These are phyloP conservation scores for Colletotrichum acutatum DNA, from an alignment of 2,329 filamentous ascomycete species.

Conservation along the genomic window DNA sequence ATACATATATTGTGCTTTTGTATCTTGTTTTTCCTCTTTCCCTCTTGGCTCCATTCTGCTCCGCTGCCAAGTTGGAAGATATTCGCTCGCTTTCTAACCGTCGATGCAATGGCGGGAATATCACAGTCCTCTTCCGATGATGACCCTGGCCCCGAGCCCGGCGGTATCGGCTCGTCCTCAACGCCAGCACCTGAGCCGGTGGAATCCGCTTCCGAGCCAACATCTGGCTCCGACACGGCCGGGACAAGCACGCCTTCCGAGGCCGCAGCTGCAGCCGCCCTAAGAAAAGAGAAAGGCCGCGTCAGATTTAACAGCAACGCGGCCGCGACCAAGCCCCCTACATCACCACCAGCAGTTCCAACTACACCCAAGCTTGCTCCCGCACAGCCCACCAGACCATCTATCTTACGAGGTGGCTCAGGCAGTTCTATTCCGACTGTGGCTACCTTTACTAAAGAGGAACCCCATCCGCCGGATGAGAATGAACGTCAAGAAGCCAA, in stretches of 20 bases:
- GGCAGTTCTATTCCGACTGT: conserved; percentile 49
- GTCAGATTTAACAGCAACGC: conserved; percentile 61
- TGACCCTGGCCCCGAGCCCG: conserved; percentile 31
- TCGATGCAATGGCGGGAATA: conserved; percentile 35
- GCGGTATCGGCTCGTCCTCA: conserved; percentile 6
- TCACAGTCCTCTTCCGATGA: conserved; percentile 33
- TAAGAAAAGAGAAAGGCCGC: conserved; percentile 57
- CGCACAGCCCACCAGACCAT: conserved; percentile 40
- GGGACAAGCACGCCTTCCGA: conserved; percentile 9
- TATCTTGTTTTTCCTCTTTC: background rate
- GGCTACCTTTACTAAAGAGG: conserved; percentile 17
- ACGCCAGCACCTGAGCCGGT: conserved; percentile 10
- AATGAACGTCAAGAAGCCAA: conserved; percentile 39
- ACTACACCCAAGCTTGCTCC: conserved; percentile 10
- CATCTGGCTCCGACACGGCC: conserved; percentile 2
- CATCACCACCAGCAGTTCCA: conserved; percentile 31
- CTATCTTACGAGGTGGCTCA: conserved; percentile 55
- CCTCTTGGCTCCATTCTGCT: background rate
- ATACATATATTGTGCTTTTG: background rate
- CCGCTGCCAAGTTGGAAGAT: background rate
- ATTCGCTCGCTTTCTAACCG: conserved; percentile 5
- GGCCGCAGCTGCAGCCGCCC: conserved; percentile 36
- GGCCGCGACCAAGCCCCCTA: conserved; percentile 43
- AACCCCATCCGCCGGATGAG: conserved; percentile 20
- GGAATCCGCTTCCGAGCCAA: background rate